Conservation (phyloP, 2,329 filamentous ascomycete genomes). For the Botrytis sinoallii region DNA sequence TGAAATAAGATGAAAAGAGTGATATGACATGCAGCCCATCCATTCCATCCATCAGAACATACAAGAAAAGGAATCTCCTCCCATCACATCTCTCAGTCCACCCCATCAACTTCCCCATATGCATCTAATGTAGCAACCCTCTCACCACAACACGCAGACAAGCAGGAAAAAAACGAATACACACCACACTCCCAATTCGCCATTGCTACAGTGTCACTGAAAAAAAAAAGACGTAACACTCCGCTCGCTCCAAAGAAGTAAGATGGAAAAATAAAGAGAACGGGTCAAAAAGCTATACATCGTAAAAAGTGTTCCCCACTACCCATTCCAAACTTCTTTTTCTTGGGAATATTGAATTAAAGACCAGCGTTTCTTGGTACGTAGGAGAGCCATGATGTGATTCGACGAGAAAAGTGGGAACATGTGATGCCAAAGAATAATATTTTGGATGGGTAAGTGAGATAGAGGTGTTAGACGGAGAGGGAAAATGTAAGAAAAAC, state of each 20-base stretch:
- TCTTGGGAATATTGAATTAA: slow-evolving; percentile 26
- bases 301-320: slow-evolving; percentile 24
- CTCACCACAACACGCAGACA: slow-evolving; percentile 1
- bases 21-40: background rate
- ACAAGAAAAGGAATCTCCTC: slow-evolving; percentile 2
- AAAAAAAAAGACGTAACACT: slow-evolving; percentile 9
- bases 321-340: slow-evolving; percentile 19
- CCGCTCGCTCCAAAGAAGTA: slow-evolving; percentile 19
- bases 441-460: background rate
- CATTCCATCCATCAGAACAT: slow-evolving; percentile 2
- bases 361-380: slow-evolving; percentile 29
- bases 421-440: slow-evolving; percentile 26
- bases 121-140: slow-evolving; percentile 4
- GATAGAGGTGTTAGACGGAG: slow-evolving; percentile 2
- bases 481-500: slow-evolving; percentile 26
- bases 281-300: slow-evolving; percentile 34
- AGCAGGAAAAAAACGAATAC: background rate
- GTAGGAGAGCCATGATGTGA: slow-evolving; percentile 23
- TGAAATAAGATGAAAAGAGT: slow-evolving; percentile 25
- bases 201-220: slow-evolving; percentile 27
- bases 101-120: background rate
- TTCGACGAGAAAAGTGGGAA: slow-evolving; percentile 21
- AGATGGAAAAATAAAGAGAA: slow-evolving; percentile 11
- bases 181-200: slow-evolving; percentile 32
- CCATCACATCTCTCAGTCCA: background rate